These are phyloP conservation scores for Coemansia sp. DNA, from an alignment of 192 early-diverging fungal genomes.

Conservation along the genomic window DNA sequence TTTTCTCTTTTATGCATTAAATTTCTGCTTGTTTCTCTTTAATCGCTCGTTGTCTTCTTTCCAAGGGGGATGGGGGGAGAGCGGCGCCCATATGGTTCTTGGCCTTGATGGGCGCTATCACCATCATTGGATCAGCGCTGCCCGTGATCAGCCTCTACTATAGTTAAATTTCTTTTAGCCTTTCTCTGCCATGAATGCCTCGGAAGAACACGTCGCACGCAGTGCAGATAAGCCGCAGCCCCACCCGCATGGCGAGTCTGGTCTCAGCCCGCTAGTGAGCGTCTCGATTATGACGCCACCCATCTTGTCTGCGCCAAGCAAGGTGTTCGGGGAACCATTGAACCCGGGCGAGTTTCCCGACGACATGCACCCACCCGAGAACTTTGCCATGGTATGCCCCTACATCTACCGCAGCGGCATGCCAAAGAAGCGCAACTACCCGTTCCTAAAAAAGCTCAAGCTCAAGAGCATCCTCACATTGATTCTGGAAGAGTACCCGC, in stretches of 20 bases:
- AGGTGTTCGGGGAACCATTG: not conserved
- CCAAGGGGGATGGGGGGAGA: not conserved
- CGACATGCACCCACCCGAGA: constrained; percentile 81
- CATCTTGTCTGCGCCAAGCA: not conserved
- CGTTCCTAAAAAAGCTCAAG: constrained; percentile 83
- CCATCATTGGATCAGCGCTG: not conserved
- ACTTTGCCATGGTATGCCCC: constrained; percentile 94
- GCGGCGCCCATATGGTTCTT: not conserved
- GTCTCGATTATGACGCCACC: constrained; percentile 31
- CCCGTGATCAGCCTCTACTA: not conserved
- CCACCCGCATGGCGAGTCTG: not conserved
- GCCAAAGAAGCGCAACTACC: constrained; percentile 89
- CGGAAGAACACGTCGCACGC: not conserved
- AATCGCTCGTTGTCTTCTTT: not conserved
- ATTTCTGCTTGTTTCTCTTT: not conserved
- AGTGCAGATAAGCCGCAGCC: not conserved
- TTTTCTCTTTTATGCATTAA: not conserved
- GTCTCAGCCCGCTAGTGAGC: constrained; percentile 23
- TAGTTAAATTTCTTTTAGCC: not conserved
- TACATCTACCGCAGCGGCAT: constrained; percentile 93
- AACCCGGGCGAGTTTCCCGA: constrained; percentile 25
- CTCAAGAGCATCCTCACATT: constrained; percentile 91
- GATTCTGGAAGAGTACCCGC: constrained; percentile 88
- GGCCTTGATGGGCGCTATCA: not conserved
- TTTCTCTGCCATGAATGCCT: not conserved